Evolutionary conservation across 2,329 filamentous ascomycete genomes (phyloP).

Genomic region (Alternaria panax): DNA sequence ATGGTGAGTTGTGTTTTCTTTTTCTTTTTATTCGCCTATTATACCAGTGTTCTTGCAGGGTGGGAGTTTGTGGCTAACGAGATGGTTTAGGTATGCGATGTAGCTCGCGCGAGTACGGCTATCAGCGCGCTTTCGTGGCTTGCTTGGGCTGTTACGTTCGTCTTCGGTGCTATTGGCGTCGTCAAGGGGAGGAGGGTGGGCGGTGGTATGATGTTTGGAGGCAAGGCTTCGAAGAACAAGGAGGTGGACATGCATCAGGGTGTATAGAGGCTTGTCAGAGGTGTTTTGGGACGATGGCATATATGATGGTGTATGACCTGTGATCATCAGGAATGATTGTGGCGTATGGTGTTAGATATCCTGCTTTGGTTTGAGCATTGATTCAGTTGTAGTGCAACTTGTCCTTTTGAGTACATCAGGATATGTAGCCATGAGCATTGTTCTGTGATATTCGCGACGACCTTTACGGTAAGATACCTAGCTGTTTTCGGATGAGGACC

Average conservation of each 20-base stretch:
- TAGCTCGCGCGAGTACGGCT: constrained; percentile 68
- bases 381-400: neutral
- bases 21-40: no score
- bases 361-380: constrained; percentile 5
- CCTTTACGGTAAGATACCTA: neutral
- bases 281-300: neutral
- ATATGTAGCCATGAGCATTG: neutral
- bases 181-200: constrained; percentile 21
- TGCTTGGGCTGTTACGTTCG: constrained; percentile 53
- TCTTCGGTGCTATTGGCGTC: constrained; percentile 43
- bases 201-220: constrained; percentile 12
- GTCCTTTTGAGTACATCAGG: neutral
- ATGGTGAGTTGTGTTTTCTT: constrained; percentile 27
- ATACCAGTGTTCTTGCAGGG: no score
- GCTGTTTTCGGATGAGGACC: no score
- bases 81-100: constrained; percentile 59
- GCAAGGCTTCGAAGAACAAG: constrained; percentile 21
- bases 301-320: neutral
- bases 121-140: constrained; percentile 72
- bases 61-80: neutral
- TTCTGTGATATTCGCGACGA: neutral
- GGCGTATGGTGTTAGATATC: constrained; percentile 8
- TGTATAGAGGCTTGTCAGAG: constrained; percentile 33
- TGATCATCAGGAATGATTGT: constrained; percentile 35
- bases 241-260: constrained; percentile 53